phyloP scores from a whole-genome alignment of 805 yeast species.

The Lachancea waltii region DNA sequence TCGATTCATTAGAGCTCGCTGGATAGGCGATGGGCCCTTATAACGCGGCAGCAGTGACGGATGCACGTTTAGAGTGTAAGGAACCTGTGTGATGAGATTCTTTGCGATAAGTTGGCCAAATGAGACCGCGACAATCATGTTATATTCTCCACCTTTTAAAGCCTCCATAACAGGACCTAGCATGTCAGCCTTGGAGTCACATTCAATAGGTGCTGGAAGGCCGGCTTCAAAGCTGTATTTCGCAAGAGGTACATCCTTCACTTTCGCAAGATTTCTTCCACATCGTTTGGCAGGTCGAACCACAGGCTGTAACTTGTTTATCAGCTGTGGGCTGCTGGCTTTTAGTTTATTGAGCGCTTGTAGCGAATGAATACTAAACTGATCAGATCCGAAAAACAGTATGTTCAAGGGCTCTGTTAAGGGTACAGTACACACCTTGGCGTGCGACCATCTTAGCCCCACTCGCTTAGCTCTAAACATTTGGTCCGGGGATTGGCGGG shows the following conservation, averaged over 20 bases:
- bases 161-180: conserved; percentile 14
- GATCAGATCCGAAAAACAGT: conserved; percentile 77
- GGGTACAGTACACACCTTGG: too few species aligned
- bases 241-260: conserved; percentile 51
- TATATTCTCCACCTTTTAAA: conserved; percentile 31
- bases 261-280: conserved; percentile 48
- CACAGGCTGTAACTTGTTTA: conserved; percentile 48
- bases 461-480: not conserved
- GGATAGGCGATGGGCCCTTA: conserved; percentile 89
- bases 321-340: conserved; percentile 12
- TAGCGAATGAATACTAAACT: conserved; percentile 55
- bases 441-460: not conserved
- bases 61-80: conserved; percentile 77
- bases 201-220: conserved; percentile 25
- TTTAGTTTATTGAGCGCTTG: conserved; percentile 30
- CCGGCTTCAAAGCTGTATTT: conserved; percentile 32
- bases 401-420: conserved; percentile 36
- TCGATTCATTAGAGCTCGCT: conserved; percentile 61
- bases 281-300: conserved; percentile 56
- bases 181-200: conserved; percentile 21
- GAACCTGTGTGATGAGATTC: conserved; percentile 40
- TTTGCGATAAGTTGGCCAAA: conserved; percentile 79
- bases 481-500: too few species aligned
- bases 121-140: conserved; percentile 84
- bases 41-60: conserved; percentile 81